These are phyloP conservation scores for Exidia glandulosa DNA, from an alignment of 768 basidiomycete species.

Conservation along the genomic window DNA sequence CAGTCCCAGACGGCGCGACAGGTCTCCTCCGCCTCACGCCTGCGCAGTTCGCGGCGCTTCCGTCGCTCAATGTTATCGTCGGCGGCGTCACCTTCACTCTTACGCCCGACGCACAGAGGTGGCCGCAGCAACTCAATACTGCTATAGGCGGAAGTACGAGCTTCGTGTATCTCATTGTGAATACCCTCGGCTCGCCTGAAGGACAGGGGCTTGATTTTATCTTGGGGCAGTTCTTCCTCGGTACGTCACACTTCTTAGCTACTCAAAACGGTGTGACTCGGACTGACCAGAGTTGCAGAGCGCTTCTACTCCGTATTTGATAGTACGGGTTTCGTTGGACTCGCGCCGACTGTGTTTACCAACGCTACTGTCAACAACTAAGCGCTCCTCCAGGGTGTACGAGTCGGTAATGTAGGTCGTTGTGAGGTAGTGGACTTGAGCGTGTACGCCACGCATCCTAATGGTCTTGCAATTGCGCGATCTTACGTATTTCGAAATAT, in stretches of 20 bases:
- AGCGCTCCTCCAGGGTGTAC: no score
- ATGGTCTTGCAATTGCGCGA: no score
- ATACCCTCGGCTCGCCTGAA: constrained; percentile 10
- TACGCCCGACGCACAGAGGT: constrained; percentile 59
- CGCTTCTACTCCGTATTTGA: neutral
- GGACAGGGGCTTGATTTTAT: constrained; percentile 58
- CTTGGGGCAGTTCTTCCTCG: neutral
- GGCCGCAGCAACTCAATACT: constrained; percentile 50
- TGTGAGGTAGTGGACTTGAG: no score
- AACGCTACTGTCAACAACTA: neutral
- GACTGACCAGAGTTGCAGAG: no score
- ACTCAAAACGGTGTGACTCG: no score
- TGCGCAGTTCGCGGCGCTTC: constrained; percentile 34
- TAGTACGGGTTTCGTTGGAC: neutral
- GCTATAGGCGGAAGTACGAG: constrained; percentile 40
- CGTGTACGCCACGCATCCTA: no score
- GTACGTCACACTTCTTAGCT: no score
- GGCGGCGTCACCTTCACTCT: constrained; percentile 44
- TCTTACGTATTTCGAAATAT: no score
- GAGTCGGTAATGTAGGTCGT: no score
- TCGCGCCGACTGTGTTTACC: neutral
- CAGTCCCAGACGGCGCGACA: constrained; percentile 37
- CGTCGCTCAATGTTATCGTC: constrained; percentile 44
- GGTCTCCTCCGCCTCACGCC: constrained; percentile 45
- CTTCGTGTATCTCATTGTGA: constrained; percentile 40